phyloP scores from a whole-genome alignment of 371 early-diverging fungal genomes.

The Blastocladiella emersonii region DNA sequence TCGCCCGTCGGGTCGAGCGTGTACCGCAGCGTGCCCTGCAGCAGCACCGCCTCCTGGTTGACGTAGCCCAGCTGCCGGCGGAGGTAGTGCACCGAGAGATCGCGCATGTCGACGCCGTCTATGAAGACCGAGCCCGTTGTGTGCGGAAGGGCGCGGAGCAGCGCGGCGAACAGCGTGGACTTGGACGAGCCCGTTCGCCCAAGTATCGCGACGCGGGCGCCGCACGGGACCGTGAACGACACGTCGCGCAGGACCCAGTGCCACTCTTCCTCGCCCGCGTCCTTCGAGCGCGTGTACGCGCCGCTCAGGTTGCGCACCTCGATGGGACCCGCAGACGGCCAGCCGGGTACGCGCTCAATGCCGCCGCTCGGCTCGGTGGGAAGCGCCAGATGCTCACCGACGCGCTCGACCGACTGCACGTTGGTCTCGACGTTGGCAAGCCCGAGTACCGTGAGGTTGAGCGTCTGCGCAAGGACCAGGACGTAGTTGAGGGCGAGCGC shows the following conservation, averaged over 20 bases:
- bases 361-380: neutral
- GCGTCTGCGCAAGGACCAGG: neutral
- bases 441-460: neutral
- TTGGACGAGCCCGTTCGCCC: neutral
- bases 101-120: neutral
- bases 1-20: neutral
- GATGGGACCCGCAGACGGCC: conserved; percentile 26
- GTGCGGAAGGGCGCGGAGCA: neutral
- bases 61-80: neutral
- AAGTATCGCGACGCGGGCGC: neutral
- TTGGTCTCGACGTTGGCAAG: conserved; percentile 54
- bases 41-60: neutral
- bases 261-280: neutral
- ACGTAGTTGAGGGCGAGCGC: neutral
- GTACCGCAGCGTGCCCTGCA: neutral
- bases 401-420: conserved; percentile 73
- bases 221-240: neutral
- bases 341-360: neutral
- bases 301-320: conserved; percentile 49
- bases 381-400: conserved; percentile 45
- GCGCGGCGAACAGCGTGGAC: neutral
- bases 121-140: neutral
- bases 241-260: neutral
- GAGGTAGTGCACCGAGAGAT: neutral
- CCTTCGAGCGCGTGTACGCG: conserved; percentile 34